A percentile compares a stretch with the other conserved stretches of the same genome.
Evolutionary conservation across 2,329 filamentous ascomycete species (phyloP).

Genomic region (Exophiala calicioides): DNA sequence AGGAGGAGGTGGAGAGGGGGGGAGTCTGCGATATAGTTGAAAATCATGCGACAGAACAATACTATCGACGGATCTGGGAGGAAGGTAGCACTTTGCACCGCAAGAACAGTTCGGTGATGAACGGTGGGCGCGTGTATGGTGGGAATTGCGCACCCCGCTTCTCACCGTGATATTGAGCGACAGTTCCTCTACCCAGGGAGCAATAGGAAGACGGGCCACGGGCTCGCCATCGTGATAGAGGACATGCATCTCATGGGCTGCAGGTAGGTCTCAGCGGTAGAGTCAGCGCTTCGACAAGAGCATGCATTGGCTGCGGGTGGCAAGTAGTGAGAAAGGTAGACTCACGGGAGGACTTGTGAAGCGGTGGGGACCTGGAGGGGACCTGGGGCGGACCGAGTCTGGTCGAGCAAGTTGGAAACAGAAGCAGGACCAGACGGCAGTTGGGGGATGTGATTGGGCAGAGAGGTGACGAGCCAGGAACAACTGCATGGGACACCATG

Average conservation of each 20-base stretch:
- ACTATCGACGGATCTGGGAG: no score
- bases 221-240: background rate
- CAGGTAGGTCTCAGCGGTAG: conserved; percentile 16
- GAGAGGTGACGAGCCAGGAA: conserved; percentile 15
- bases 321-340: background rate
- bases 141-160: conserved; percentile 21
- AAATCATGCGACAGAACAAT: conserved; percentile 11
- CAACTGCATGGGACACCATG: conserved; percentile 8
- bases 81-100: background rate
- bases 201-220: conserved; percentile 5
- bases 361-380: conserved; percentile 19
- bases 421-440: conserved; percentile 3
- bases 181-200: conserved; percentile 7
- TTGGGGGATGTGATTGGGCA: conserved; percentile 5
- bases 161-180: conserved; percentile 26
- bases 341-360: conserved; percentile 8
- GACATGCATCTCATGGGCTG: conserved; percentile 2
- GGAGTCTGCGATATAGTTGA: conserved; percentile 22
- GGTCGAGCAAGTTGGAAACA: conserved; percentile 2
- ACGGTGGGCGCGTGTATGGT: conserved; percentile 16
- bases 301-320: conserved; percentile 23
- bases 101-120: conserved; percentile 14
- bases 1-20: conserved; percentile 11
- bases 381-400: conserved; percentile 25
- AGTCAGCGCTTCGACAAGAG: conserved; percentile 27